These are phyloP conservation scores for Aspergillus conjunctus DNA, from an alignment of 495 filamentous ascomycete species.

Conservation along the genomic window DNA sequence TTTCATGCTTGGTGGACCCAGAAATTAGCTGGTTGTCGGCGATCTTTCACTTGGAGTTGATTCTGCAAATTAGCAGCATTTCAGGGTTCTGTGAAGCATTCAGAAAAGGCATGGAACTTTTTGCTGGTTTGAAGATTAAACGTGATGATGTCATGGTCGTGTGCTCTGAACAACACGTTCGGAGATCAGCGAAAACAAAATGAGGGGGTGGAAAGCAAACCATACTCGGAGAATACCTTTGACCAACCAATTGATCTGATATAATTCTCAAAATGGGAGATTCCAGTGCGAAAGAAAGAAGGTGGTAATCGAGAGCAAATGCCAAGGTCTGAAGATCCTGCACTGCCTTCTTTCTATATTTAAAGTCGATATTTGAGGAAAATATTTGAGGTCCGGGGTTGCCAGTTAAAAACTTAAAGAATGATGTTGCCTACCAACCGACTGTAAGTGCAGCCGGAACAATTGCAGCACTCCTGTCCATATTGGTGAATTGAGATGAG, in stretches of 20 bases:
- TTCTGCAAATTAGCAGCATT: background rate
- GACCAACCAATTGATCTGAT: background rate
- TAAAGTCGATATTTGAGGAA: background rate
- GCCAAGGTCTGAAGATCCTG: constrained; percentile 9
- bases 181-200: background rate
- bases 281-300: background rate
- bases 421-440: background rate
- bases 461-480: no score
- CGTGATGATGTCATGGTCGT: no score
- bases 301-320: background rate
- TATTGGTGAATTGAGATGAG: no score
- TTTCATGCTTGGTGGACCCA: background rate
- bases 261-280: background rate
- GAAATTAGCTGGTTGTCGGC: background rate
- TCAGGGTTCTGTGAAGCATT: background rate
- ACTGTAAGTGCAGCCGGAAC: no score
- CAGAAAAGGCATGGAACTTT: no score
- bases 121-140: no score
- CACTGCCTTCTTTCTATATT: constrained; percentile 25
- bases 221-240: background rate
- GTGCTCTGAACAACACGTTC: no score
- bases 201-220: background rate
- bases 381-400: background rate
- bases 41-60: background rate
- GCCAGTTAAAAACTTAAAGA: constrained; percentile 4